Evolutionary conservation across 73 alveolate species (phyloP).

Genomic region (Paramecium pentaurelia): DNA sequence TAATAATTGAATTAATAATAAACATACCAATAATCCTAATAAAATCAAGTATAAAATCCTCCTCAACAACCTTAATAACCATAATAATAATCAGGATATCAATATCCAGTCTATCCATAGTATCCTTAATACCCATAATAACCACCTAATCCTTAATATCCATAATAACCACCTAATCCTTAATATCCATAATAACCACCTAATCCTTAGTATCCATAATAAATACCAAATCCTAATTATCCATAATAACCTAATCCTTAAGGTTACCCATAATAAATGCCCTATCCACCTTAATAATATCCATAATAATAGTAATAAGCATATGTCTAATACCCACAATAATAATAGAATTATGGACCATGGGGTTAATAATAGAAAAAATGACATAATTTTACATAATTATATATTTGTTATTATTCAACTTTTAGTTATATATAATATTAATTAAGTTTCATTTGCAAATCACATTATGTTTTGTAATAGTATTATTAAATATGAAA

Average conservation of each 20-base stretch:
- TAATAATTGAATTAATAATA: not conserved
- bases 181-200: not conserved
- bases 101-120: not conserved
- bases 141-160: not conserved
- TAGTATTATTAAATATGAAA: not conserved
- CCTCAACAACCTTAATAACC: not conserved
- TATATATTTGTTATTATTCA: not conserved
- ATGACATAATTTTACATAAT: not conserved
- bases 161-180: not conserved
- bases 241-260: not conserved
- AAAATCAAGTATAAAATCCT: not conserved
- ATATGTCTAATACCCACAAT: not conserved
- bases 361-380: not conserved
- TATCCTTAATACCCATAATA: conserved; percentile 15
- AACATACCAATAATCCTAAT: not conserved
- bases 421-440: not conserved
- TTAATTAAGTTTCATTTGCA: not conserved
- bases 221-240: not conserved
- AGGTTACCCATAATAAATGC: not conserved
- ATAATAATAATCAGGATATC: not conserved
- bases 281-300: not conserved
- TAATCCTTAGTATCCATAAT: not conserved
- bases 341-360: not conserved
- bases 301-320: not conserved
- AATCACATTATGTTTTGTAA: too few species aligned